Base-by-base conservation (phyloP, 495 filamentous ascomycete species). In the Penicillium lagena region DNA sequence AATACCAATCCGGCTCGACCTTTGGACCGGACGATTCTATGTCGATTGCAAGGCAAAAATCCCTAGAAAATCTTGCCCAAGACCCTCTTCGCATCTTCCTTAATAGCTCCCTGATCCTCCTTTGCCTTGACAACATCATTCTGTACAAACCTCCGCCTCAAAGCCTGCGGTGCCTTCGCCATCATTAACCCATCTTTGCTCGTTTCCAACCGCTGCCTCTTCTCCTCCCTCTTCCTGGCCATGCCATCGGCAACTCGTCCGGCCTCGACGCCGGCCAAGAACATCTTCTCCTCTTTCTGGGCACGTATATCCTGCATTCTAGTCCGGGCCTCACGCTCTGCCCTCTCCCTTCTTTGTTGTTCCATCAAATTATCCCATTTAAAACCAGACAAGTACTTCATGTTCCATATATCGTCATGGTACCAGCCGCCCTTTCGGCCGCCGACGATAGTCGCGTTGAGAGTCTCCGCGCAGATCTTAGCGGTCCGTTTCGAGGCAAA, bases 351-450 rank as follows among this genome's bases (percentile, higher is more conserved):
- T 39, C 82, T 75, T 51, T 91, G 83, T 58, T 88, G 82, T 55
- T 73, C 71, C 63, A 74, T 75, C 40, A 81, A 47, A 54, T 81
- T 70, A 11, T 63, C 68, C 90, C 91, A 98, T 56, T 86, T 89
- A 58, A 91, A 93, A 2, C 89, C 88, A 0, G 35, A 30, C 42
- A 98, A 71, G 59, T 96, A 98, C 45, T 78, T 82, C 49, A 86
- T 72, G 56, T 83, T 93, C 86, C 87, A 95, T 38, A 98, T 77
- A 59, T 97, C 94, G 63, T 98, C 93, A 43, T 86, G 79, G 64
- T 96, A 98, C 64, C 82, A 94, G 10, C 81, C 77, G 5, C 89
- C 83, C 69, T 95, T 96, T 57, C 85, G 85, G 12, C 90, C 93
- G 22, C 89, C 89, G 36, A 96, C 81, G 17, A 76, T 89, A 27